Evolutionary conservation across 2,329 filamentous ascomycete genomes (phyloP).

Genomic region (Falciphora oryzae): DNA sequence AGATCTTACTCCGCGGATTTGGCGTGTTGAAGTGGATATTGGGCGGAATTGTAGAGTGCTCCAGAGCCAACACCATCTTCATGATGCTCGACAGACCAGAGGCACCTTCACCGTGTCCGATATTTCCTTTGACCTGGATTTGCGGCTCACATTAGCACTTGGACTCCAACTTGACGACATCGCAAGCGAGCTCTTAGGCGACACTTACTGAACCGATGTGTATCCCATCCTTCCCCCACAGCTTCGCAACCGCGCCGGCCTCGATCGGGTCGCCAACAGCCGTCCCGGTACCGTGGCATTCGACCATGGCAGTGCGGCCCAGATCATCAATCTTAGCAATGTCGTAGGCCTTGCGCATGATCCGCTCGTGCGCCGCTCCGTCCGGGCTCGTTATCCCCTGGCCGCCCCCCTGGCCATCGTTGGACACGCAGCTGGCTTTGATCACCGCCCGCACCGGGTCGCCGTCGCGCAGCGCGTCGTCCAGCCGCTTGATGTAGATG

Average conservation of each 20-base stretch:
- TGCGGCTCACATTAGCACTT: not conserved
- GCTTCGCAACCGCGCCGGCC: constrained; percentile 24
- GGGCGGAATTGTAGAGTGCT: constrained; percentile 32
- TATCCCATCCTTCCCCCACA: constrained; percentile 22
- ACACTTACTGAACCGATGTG: constrained; percentile 24
- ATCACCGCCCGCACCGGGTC: constrained; percentile 38
- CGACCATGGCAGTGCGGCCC: constrained; percentile 26
- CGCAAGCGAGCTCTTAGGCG: not conserved
- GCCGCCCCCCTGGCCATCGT: constrained; percentile 36
- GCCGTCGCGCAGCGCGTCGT: constrained; percentile 39
- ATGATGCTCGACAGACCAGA: constrained; percentile 36
- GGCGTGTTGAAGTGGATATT: constrained; percentile 30
- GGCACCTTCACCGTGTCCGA: constrained; percentile 40
- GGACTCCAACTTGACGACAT: too few species aligned
- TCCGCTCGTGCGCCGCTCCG: constrained; percentile 22
- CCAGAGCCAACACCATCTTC: constrained; percentile 35
- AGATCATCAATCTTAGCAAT: constrained; percentile 21
- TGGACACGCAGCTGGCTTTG: constrained; percentile 29
- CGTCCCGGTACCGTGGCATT: constrained; percentile 30
- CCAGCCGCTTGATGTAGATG: constrained; percentile 40
- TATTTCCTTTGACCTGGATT: constrained; percentile 28
- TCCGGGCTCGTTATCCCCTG: constrained; percentile 32
- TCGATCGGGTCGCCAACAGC: constrained; percentile 31
- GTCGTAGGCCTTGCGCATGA: constrained; percentile 27
- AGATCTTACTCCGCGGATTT: constrained; percentile 22